phyloP scores from a whole-genome alignment of 2,329 filamentous ascomycete species.

The Ramularia endophylla region DNA sequence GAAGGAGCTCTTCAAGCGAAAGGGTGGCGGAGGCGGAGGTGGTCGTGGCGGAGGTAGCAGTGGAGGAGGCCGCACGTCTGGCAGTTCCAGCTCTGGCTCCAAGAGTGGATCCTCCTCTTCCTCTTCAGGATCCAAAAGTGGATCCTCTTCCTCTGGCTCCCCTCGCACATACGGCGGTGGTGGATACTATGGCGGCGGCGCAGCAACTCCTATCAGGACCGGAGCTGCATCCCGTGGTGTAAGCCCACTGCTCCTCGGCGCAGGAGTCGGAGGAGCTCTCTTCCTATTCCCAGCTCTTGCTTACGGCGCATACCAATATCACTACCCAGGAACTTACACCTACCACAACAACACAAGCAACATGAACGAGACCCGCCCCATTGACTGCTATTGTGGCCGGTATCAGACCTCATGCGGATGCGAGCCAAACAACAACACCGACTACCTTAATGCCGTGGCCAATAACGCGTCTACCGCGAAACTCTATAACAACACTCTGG shows the following conservation, averaged over 20 bases:
- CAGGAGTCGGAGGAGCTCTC: constrained; percentile 37
- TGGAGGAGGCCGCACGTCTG: constrained; percentile 9
- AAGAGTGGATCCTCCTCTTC: constrained; percentile 6
- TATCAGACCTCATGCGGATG: constrained; percentile 59
- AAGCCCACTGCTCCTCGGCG: constrained; percentile 48
- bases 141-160: constrained; percentile 43
- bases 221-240: constrained; percentile 43
- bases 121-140: constrained; percentile 14
- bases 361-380: constrained; percentile 54
- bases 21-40: constrained; percentile 42
- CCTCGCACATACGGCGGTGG: constrained; percentile 55
- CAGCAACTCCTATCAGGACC: constrained; percentile 56
- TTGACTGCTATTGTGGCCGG: constrained; percentile 56
- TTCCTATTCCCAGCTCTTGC: constrained; percentile 60
- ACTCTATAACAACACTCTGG: constrained; percentile 54
- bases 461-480: constrained; percentile 61
- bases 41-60: constrained; percentile 36
- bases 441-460: constrained; percentile 52
- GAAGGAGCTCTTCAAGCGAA: constrained; percentile 40
- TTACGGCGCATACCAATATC: constrained; percentile 58
- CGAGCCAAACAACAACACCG: constrained; percentile 57
- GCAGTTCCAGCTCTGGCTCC: background rate
- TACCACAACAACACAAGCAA: constrained; percentile 44
- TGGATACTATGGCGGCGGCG: constrained; percentile 61
- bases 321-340: constrained; percentile 53